Base-by-base conservation (phyloP, 306 rosid species). In the Aeschynomene evenia region DNA sequence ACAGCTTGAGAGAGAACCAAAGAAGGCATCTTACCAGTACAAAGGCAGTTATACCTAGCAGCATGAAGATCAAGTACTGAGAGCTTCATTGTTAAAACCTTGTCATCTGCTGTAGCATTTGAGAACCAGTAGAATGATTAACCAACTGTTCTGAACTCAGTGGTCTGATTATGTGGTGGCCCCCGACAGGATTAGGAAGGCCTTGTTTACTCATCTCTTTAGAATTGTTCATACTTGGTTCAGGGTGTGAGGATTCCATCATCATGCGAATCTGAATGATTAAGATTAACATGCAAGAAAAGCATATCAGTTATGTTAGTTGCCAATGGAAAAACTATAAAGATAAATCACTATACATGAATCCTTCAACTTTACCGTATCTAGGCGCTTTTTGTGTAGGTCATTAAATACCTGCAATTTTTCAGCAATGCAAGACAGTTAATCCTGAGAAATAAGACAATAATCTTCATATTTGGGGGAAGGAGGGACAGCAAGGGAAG, bases 301-400 rank as follows among this genome's bases (percentile, higher is more conserved):
- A 54, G 56, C 26, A 42, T 55, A 49, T 22, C 78, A 73, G 34
- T 45, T 63, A 52, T 62, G 53, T 28, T 49, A 24, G 45, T 66
- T 21, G 48, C 28, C 39, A 42, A 34, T 22, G 13, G 62, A 62
- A 69, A 46, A 20, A 83, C 54, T 33, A 73, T 28, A 66, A 10
- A 11, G 63, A 77, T 43, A 74, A 76, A 68, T 69, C 40, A 52
- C 26, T 37, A 49, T 12, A 54, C 18, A 54, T 28, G 52, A 70
- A 78, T 51, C 60, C 64, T 55, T 54, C 62, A 56, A 51, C 76
- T 90, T 81, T 79, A 95, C 99, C 79, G 82, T 46, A 72, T 95
- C 96, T 59, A 89, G 63, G 57, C 99, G 96, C 77, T 81, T 95
- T 77, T 89, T 85, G 85, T 95, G 93, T 42, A 85, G 79, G 66